Evolutionary conservation across 2,329 filamentous ascomycete species (phyloP), one percentile per base, ranked within the genome.

Genomic region (Magnaporthiopsis poae): DNA sequence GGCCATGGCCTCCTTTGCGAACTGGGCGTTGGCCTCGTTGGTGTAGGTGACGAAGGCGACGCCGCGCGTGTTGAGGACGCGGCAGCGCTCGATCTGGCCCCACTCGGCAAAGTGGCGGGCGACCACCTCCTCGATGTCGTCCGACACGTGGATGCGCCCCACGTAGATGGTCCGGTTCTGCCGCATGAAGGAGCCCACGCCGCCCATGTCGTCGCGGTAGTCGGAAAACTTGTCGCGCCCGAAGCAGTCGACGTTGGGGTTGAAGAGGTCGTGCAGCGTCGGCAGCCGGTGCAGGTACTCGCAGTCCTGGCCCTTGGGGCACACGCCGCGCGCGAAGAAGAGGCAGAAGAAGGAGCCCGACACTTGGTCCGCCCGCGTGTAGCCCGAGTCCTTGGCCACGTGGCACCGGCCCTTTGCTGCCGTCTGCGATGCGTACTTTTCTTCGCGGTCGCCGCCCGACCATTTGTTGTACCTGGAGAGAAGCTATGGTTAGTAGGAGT

Each of bases 391-490:
- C 68, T 84, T 86, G 1, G 88, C 88, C 68, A 99, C 82, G 74
- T 93, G 95, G 82, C 95, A 98, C 66, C 96, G 90, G 2, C 89
- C 90, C 70, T 90, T 88, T 3, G 95, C 94, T 18, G 88, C 86
- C 29, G 88, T 90, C 74, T 97, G 89, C 52, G 90, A 91, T 4
- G 92, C 84, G 74, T 94, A 92, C 72, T 93, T 92, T 80, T 96
- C 92, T 75, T 98, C 94, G 68, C 92, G 87, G 78, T 99, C 95
- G 73, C 95, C 95, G 71, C 95, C 95, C 0, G 89, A 90, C 93
- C 94, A 98, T 79, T 97, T 98, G 81, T 96, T 97, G 80, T 97
- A 96, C 94, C 93, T 97, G 74, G 96, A 96, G 77, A 97, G 98
- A 83, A 93, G 11, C 15, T 2, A 0, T 3, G 4, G 61, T 67